A percentile compares a stretch with the other conserved stretches of the same genome.
These are phyloP conservation scores for Coemansia sp. DNA, from an alignment of 192 early-diverging fungal genomes.

Conservation along the genomic window DNA sequence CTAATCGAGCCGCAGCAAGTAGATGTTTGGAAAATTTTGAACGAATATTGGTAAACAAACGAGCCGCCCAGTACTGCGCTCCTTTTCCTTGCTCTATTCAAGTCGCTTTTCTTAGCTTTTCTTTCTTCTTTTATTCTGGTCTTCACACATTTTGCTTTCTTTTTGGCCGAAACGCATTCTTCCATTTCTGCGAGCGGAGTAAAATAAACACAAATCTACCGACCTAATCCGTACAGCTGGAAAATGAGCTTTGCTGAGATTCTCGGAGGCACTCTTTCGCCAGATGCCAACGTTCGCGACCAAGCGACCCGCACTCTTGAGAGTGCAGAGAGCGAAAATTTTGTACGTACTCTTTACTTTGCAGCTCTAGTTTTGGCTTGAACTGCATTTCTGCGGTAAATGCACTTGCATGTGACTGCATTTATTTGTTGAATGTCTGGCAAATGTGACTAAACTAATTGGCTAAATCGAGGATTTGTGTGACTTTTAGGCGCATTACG, in stretches of 20 bases:
- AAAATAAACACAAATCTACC: slow-evolving; percentile 2
- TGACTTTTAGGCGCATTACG: slow-evolving; percentile 62
- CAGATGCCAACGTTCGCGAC: slow-evolving; percentile 78
- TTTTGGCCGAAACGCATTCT: slow-evolving; percentile 9
- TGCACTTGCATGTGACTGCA: slow-evolving; percentile 4
- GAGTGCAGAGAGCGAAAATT: slow-evolving; percentile 71
- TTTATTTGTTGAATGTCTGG: not conserved
- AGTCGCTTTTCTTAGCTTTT: not conserved
- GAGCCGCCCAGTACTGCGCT: not conserved
- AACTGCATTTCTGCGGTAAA: not conserved
- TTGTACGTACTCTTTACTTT: slow-evolving; percentile 65
- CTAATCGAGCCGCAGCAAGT: not conserved
- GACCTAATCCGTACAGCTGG: slow-evolving; percentile 1
- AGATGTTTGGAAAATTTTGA: not conserved
- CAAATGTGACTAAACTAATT: not conserved
- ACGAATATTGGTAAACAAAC: not conserved
- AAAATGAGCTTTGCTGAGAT: slow-evolving; percentile 71
- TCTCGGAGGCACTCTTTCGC: slow-evolving; percentile 75
- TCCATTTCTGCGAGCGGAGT: slow-evolving; percentile 4
- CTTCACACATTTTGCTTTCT: slow-evolving; percentile 6
- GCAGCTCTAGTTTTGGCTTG: not conserved
- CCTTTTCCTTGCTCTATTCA: slow-evolving; percentile 3
- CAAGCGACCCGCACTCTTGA: slow-evolving; percentile 78
- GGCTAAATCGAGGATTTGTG: not conserved
- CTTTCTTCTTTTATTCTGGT: slow-evolving; percentile 1